Percentiles rank a stretch among this genome's conserved stretches.
Conservation (phyloP, 1,284 basidiomycete genomes). For the Moesziomyces globuligerus region DNA sequence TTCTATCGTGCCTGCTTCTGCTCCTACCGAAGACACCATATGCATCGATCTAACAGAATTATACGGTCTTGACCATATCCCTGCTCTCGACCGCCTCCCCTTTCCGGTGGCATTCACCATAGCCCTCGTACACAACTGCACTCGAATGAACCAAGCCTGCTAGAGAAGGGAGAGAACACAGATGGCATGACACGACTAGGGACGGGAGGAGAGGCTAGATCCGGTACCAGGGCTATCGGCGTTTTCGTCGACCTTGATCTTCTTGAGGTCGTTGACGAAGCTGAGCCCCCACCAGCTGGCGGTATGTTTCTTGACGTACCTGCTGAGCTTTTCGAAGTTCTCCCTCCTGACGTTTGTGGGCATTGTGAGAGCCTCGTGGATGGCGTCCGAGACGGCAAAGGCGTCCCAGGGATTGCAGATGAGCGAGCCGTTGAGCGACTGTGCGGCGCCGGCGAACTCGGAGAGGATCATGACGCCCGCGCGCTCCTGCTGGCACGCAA, state of each 20-base stretch:
- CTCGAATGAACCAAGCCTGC: no score
- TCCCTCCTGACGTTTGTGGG: constrained; percentile 79
- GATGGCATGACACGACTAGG: constrained; percentile 2
- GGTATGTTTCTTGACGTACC: constrained; percentile 69
- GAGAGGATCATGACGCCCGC: constrained; percentile 98
- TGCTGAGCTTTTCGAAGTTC: constrained; percentile 94
- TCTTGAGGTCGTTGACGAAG: constrained; percentile 57
- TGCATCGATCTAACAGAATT: no score
- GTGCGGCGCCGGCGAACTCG: constrained; percentile 97
- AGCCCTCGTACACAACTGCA: no score
- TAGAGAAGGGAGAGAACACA: neutral
- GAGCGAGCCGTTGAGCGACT: constrained; percentile 70
- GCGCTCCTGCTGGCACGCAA: constrained; percentile 89
- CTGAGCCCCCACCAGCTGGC: constrained; percentile 65
- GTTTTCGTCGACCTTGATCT: constrained; percentile 47
- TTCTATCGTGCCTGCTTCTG: no score
- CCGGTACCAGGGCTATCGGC: constrained; percentile 22
- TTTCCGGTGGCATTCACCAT: no score
- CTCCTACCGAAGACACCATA: no score
- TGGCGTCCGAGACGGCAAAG: constrained; percentile 93
- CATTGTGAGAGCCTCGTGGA: constrained; percentile 93
- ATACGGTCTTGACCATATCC: no score
- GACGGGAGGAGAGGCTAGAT: constrained; percentile 13
- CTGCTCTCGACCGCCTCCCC: no score
- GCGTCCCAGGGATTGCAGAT: constrained; percentile 69